Evolutionary conservation across 306 rosid species (phyloP).

Genomic region (Prunus persica): DNA sequence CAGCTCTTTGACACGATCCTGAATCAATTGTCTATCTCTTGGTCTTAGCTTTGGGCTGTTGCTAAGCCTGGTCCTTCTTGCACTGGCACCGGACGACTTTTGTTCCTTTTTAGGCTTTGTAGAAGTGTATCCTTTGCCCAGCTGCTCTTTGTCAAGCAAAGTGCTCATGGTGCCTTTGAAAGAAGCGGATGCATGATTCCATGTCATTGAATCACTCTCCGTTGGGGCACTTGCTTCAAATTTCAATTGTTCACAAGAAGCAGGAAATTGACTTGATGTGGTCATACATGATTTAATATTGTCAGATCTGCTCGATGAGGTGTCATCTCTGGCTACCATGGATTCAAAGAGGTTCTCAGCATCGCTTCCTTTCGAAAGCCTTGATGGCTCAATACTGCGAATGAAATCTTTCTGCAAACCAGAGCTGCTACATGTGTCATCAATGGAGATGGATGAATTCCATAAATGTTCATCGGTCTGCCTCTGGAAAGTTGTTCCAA

Average conservation of each 20-base stretch:
- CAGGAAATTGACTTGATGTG: slow-evolving; percentile 22
- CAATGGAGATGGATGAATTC: slow-evolving; percentile 25
- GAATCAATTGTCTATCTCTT: slow-evolving; percentile 86
- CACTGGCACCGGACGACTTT: slow-evolving; percentile 32
- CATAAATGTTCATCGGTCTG: slow-evolving; percentile 28
- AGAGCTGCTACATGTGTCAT: slow-evolving; percentile 36
- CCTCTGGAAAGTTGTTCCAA: slow-evolving; percentile 39
- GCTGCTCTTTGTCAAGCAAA: slow-evolving; percentile 29
- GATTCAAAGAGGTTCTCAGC: slow-evolving; percentile 46
- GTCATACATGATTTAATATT: slow-evolving; percentile 27
- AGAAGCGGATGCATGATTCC: slow-evolving; percentile 35
- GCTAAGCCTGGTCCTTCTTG: slow-evolving; percentile 39
- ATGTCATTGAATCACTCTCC: slow-evolving; percentile 19
- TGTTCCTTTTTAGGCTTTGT: slow-evolving; percentile 30
- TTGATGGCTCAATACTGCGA: slow-evolving; percentile 25
- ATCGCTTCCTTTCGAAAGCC: slow-evolving; percentile 24
- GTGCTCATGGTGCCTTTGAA: slow-evolving; percentile 33
- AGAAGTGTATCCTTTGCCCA: slow-evolving; percentile 20
- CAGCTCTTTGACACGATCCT: slow-evolving; percentile 90
- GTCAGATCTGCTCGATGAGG: slow-evolving; percentile 31
- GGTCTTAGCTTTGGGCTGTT: slow-evolving; percentile 58
- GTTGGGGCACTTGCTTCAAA: slow-evolving; percentile 36
- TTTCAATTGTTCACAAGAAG: slow-evolving; percentile 30
- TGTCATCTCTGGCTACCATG: slow-evolving; percentile 44
- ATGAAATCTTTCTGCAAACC: slow-evolving; percentile 31